Evolutionary conservation across 2,329 filamentous ascomycete genomes (phyloP).

Genomic region (Stachybotrys echinatus): DNA sequence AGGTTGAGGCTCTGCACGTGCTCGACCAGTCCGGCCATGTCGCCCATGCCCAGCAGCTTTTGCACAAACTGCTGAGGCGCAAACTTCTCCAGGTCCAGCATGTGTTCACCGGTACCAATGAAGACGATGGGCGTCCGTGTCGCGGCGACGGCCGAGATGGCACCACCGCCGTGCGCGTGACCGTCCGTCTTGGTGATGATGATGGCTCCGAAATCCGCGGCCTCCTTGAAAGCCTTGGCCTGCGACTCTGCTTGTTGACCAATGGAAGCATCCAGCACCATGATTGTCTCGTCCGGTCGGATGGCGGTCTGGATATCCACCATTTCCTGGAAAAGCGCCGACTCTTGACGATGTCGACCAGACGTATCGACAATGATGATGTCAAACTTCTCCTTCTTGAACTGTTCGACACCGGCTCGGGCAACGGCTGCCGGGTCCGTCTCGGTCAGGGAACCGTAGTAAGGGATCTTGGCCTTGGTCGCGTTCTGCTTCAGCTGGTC

Average conservation of each 20-base stretch:
- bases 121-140: slow-evolving; percentile 97
- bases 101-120: slow-evolving; percentile 95
- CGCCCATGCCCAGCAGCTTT: slow-evolving; percentile 94
- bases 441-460: slow-evolving; percentile 94
- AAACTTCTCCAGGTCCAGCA: slow-evolving; percentile 91
- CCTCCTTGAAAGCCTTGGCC: slow-evolving; percentile 94
- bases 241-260: slow-evolving; percentile 94
- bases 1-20: slow-evolving; percentile 94
- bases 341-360: slow-evolving; percentile 89
- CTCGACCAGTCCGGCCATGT: slow-evolving; percentile 91
- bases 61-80: slow-evolving; percentile 88
- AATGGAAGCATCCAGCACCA: slow-evolving; percentile 95
- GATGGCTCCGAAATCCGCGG: slow-evolving; percentile 94
- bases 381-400: slow-evolving; percentile 98
- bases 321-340: slow-evolving; percentile 96
- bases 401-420: slow-evolving; percentile 93
- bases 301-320: slow-evolving; percentile 90
- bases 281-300: slow-evolving; percentile 87
- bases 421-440: slow-evolving; percentile 93
- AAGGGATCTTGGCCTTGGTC: slow-evolving; percentile 97
- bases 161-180: slow-evolving; percentile 90
- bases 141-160: slow-evolving; percentile 93
- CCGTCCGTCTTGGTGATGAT: slow-evolving; percentile 99
- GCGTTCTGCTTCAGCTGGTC: slow-evolving; percentile 99
- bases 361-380: slow-evolving; percentile 98